A percentile compares a stretch with the other conserved stretches of the same genome.
Evolutionary conservation across 2,329 filamentous ascomycete genomes (phyloP).

Genomic region (Teratosphaeria nubilosa): DNA sequence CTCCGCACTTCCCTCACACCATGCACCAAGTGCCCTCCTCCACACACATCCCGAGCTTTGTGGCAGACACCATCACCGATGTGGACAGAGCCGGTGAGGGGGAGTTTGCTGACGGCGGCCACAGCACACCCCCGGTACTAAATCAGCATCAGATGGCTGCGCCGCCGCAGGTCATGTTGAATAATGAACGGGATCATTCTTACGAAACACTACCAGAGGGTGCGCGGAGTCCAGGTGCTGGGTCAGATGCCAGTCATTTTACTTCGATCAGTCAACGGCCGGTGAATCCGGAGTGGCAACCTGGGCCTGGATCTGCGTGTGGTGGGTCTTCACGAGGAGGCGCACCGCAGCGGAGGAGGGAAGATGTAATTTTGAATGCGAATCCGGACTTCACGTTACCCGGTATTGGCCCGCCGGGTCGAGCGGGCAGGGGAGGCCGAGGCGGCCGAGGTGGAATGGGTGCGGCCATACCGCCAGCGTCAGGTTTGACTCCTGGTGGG

Average conservation of each 20-base stretch:
- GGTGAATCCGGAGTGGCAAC: slow-evolving; percentile 81
- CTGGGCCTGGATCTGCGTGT: slow-evolving; percentile 36
- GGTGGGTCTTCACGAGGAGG: slow-evolving; percentile 23
- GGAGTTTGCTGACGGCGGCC: slow-evolving; percentile 6
- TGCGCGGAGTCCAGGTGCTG: slow-evolving; percentile 51
- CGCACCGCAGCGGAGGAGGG: slow-evolving; percentile 38
- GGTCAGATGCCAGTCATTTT: slow-evolving; percentile 71
- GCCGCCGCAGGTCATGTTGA: slow-evolving; percentile 23
- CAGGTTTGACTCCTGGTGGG: slow-evolving; percentile 21
- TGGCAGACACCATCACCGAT: background rate
- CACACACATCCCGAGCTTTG: slow-evolving; percentile 5
- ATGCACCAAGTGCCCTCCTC: background rate
- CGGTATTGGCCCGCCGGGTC: slow-evolving; percentile 26
- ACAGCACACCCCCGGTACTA: slow-evolving; percentile 20
- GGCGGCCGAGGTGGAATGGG: slow-evolving; percentile 11
- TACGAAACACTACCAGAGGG: slow-evolving; percentile 57
- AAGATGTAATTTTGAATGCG: slow-evolving; percentile 63
- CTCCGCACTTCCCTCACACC: background rate
- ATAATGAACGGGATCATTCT: slow-evolving; percentile 10
- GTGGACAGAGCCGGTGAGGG: slow-evolving; percentile 1
- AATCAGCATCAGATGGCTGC: slow-evolving; percentile 24
- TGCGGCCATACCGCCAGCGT: slow-evolving; percentile 3
- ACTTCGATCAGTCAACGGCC: slow-evolving; percentile 83
- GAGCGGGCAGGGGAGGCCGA: slow-evolving; percentile 23
- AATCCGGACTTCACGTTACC: slow-evolving; percentile 83